Base-by-base conservation (phyloP, 2,329 filamentous ascomycete species). In the Apiospora marii region DNA sequence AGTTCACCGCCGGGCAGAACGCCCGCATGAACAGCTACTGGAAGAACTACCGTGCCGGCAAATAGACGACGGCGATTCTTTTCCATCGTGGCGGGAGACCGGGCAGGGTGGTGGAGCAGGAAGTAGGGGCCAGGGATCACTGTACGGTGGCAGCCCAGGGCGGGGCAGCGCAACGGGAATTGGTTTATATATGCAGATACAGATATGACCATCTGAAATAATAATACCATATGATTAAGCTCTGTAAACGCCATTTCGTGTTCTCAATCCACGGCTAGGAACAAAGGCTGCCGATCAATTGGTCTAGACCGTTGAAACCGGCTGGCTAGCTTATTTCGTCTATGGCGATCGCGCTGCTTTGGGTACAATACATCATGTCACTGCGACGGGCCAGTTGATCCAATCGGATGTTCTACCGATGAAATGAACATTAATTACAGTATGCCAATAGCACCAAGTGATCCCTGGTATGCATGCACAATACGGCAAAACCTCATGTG, bases 1-100 rank as follows among this genome's bases (percentile, higher is more conserved):
- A 84, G 77, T 87, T 87, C 79, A 85, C 84, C 7, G 51, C 80
- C 22, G 83, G 83, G 13, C 85, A 87, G 78, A 75, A 78, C 61
- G 79, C 78, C 43, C 83, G 84, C 72, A 84, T 85, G 78, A 79
- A 81, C 76, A 82, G 79, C 73, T 79, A 79, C 74, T 86, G 80
- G 82, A 75, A 77, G 68, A 72, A 76, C 41, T 85, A 83, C 79
- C 83, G 84, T 48, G 77, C 76, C 34, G 58, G 58, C 58, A 64
- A 64, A 64, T 64, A 64, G 24, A 30, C 34, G 22, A 4, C 27
- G 27, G 27, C 34, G 34, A 8, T 37, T 8, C 0, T 22, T 19
- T 0, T n/a, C 22, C 1, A 49, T n/a, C 22, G 22, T 3, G 44
- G 44, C 44, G 22, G 16, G 16, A 7, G 5, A 22, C 44, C 22